Percentiles rank a stretch among this genome's conserved stretches.
These are phyloP conservation scores for Allantophomopsis cytisporea DNA, from an alignment of 2,329 filamentous ascomycete species.

Conservation along the genomic window DNA sequence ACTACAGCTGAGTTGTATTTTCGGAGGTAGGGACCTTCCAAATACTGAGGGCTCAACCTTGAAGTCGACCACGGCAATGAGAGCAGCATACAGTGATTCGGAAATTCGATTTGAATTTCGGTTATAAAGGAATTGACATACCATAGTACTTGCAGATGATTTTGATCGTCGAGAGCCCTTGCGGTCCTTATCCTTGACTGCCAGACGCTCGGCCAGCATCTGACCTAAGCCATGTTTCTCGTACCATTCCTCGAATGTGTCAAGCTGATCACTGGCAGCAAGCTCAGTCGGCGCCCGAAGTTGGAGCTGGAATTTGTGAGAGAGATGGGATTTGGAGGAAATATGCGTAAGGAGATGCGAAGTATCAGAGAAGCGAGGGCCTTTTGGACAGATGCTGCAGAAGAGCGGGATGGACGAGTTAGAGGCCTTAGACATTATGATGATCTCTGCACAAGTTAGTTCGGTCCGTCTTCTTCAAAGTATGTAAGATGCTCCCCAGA, in stretches of 20 bases:
- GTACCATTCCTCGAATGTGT: slow-evolving; percentile 70
- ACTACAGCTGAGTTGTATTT: no score
- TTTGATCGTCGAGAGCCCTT: slow-evolving; percentile 12
- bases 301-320: slow-evolving; percentile 70
- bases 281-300: slow-evolving; percentile 55
- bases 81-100: no score
- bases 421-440: slow-evolving; percentile 4
- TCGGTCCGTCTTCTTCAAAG: background rate
- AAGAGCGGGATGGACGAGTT: slow-evolving; percentile 44
- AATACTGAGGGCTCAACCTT: no score
- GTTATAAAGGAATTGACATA: no score
- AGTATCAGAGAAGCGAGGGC: slow-evolving; percentile 73
- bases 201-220: slow-evolving; percentile 66
- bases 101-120: no score
- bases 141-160: no score
- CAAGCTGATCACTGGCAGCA: slow-evolving; percentile 47
- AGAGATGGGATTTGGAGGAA: slow-evolving; percentile 82
- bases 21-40: no score
- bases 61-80: no score
- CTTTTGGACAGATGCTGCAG: slow-evolving; percentile 74
- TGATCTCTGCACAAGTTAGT: background rate
- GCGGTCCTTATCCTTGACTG: slow-evolving; percentile 47
- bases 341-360: slow-evolving; percentile 90
- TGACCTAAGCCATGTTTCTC: slow-evolving; percentile 53
- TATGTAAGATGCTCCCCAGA: no score